Conservation (phyloP, 192 early-diverging fungal species). For the Rhizophagus sp. region DNA sequence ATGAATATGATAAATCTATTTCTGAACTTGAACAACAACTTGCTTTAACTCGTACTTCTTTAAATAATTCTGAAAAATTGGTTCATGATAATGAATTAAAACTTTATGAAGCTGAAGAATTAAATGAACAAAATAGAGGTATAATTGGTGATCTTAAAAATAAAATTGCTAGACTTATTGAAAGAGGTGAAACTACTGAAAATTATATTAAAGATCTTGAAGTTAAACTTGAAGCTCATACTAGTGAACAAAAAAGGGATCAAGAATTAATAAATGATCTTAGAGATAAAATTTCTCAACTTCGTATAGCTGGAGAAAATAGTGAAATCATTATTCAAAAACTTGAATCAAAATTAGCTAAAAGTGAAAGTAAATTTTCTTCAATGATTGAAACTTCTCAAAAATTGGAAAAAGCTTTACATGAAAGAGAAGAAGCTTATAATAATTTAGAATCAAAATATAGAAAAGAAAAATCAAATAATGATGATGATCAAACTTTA, state of each 20-base stretch:
- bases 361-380: constrained; percentile 8
- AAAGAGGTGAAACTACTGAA: constrained; percentile 48
- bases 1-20: constrained; percentile 70
- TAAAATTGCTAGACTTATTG: constrained; percentile 55
- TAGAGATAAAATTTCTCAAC: constrained; percentile 14
- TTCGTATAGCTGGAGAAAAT: constrained; percentile 11
- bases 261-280: constrained; percentile 29
- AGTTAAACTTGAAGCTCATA: constrained; percentile 34
- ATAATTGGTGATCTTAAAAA: constrained; percentile 40
- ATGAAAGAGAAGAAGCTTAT: constrained; percentile 37
- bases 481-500: constrained; percentile 6
- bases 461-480: neutral
- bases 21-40: constrained; percentile 63
- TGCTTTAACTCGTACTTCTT: constrained; percentile 52
- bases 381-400: constrained; percentile 14
- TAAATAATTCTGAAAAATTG: constrained; percentile 56
- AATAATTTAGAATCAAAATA: constrained; percentile 7
- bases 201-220: constrained; percentile 48
- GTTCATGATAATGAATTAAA: constrained; percentile 59
- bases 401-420: constrained; percentile 26
- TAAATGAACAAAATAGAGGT: constrained; percentile 28
- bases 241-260: constrained; percentile 38
- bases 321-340: constrained; percentile 35
- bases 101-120: constrained; percentile 40
- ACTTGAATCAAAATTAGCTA: constrained; percentile 34